phyloP scores from a whole-genome alignment of 1,284 basidiomycete genomes.

The Ustilago nuda region DNA sequence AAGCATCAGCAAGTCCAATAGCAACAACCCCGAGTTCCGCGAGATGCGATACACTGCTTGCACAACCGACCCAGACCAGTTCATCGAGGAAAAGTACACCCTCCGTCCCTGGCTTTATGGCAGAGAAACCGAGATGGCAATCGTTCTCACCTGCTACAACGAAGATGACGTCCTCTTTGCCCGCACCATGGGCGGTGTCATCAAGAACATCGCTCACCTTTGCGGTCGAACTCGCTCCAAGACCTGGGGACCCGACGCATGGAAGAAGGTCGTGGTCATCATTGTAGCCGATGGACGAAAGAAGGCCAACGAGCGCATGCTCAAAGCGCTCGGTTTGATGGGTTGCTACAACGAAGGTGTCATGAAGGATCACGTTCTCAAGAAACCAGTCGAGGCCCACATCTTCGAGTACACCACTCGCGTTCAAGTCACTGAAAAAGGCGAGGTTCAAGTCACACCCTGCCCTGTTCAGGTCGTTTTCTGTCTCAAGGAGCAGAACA shows the following conservation, averaged over 20 bases:
- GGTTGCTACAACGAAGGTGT: conserved; percentile 76
- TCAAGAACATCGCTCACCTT: conserved; percentile 75
- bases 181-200: conserved; percentile 93
- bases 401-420: conserved; percentile 95
- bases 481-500: conserved; percentile 68
- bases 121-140: conserved; percentile 87
- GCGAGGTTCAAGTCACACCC: conserved; percentile 65
- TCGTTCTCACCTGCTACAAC: conserved; percentile 85
- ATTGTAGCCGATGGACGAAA: conserved; percentile 95
- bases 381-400: conserved; percentile 89
- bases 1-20: conserved; percentile 70
- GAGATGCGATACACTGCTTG: conserved; percentile 73
- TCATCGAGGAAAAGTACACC: conserved; percentile 83
- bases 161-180: conserved; percentile 94
- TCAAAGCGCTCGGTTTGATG: conserved; percentile 79
- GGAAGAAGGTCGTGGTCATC: conserved; percentile 80
- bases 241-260: conserved; percentile 94
- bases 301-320: conserved; percentile 89
- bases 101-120: conserved; percentile 82
- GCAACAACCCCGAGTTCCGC: conserved; percentile 84
- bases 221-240: conserved; percentile 91
- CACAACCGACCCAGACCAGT: conserved; percentile 79
- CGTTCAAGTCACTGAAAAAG: conserved; percentile 92
- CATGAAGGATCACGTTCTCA: conserved; percentile 90
- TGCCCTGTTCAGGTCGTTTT: conserved; percentile 70